Evolutionary conservation across 2,329 filamentous ascomycete genomes (phyloP).

Genomic region (Xenoacremonium recifei): DNA sequence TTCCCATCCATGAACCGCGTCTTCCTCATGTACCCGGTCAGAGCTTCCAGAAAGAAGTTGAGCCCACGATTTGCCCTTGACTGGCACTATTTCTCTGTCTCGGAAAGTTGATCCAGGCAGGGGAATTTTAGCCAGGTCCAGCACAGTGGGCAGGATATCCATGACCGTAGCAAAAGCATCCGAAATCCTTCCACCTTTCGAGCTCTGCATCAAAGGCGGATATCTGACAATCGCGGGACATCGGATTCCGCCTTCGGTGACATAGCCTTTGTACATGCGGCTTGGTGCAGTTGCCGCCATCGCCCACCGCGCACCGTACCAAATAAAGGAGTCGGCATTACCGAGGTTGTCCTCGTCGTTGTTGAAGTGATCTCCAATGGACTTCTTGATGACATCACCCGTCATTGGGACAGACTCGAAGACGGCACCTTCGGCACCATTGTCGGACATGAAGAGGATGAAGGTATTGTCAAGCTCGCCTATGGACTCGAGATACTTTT

Average conservation of each 20-base stretch:
- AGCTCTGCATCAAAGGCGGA: conserved; percentile 4
- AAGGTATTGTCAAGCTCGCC: conserved; percentile 68
- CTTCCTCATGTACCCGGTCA: conserved; percentile 43
- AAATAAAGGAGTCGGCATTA: conserved; percentile 12
- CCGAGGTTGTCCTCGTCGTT: conserved; percentile 14
- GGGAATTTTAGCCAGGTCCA: conserved; percentile 42
- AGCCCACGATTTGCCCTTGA: conserved; percentile 49
- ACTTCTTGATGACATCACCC: conserved; percentile 19
- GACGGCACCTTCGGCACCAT: conserved; percentile 59
- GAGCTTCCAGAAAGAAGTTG: conserved; percentile 34
- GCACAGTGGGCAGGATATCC: conserved; percentile 46
- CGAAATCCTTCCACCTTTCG: conserved; percentile 6
- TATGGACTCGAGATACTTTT: too few relatives aligned
- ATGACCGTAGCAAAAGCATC: conserved; percentile 40
- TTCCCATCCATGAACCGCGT: conserved; percentile 55
- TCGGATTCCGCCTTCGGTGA: conserved; percentile 48
- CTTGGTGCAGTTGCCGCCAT: conserved; percentile 38
- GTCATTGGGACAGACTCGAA: conserved; percentile 22
- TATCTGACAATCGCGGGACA: conserved; percentile 47
- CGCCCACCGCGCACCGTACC: conserved; percentile 9
- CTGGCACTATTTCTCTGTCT: conserved; percentile 47
- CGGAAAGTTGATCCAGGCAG: conserved; percentile 37
- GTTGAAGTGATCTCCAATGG: conserved; percentile 13
- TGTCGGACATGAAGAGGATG: conserved; percentile 62
- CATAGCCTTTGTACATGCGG: conserved; percentile 38